A percentile compares a stretch with the other conserved stretches of the same genome.
phyloP scores from a whole-genome alignment of 306 rosid genomes.

The Rosa lucieae region DNA sequence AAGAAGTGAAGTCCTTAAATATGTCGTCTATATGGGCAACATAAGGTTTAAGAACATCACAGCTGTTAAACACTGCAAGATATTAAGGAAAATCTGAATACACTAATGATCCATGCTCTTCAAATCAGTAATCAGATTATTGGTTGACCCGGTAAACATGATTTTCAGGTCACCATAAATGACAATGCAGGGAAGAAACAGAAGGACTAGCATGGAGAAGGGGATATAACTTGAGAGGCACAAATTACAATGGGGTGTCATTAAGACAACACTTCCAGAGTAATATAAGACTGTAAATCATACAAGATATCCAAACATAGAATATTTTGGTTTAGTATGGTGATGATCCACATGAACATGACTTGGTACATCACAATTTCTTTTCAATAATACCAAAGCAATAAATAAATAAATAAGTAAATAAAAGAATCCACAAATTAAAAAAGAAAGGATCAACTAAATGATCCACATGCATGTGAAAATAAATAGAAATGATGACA shows the following conservation, averaged over 20 bases:
- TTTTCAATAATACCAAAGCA: neutral
- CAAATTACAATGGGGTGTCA: neutral
- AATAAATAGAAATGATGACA: neutral
- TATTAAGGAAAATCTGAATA: conserved; percentile 48
- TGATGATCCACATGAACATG: neutral
- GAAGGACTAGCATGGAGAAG: neutral
- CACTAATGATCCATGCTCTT: neutral
- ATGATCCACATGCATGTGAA: neutral
- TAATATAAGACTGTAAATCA: neutral
- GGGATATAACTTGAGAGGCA: neutral
- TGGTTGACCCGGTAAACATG: neutral
- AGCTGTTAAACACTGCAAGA: conserved; percentile 76
- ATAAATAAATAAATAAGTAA: no score
- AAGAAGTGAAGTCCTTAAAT: conserved; percentile 96
- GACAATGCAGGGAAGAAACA: neutral
- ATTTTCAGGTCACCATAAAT: neutral
- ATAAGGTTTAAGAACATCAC: conserved; percentile 95
- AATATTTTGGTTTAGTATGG: neutral
- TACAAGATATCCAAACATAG: neutral
- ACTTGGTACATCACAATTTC: neutral
- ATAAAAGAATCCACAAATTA: neutral
- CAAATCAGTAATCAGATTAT: neutral
- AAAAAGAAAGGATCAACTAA: neutral
- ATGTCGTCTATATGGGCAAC: conserved; percentile 92
- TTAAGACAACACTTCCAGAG: neutral